These are phyloP conservation scores for Fusarium sp. DNA, from an alignment of 2,329 filamentous ascomycete species.

Conservation along the genomic window DNA sequence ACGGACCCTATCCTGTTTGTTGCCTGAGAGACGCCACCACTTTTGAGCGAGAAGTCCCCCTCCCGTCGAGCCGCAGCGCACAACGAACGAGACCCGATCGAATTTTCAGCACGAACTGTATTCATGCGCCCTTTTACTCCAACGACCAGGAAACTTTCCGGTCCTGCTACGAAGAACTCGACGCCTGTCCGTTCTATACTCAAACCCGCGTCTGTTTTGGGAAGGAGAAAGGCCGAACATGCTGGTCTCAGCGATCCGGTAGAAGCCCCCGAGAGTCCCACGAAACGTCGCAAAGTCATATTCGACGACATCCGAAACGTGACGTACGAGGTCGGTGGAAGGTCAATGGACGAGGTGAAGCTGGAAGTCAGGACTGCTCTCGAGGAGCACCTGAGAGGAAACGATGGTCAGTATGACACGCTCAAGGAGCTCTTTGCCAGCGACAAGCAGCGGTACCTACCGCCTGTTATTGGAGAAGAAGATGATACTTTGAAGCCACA, in stretches of 20 bases:
- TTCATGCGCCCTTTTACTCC: constrained; percentile 50
- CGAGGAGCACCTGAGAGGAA: constrained; percentile 66
- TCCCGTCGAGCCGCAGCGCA: constrained; percentile 13
- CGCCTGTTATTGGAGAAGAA: constrained; percentile 56
- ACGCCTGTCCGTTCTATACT: constrained; percentile 66
- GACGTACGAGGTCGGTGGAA: constrained; percentile 64
- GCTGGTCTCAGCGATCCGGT: constrained; percentile 55
- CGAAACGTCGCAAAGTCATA: constrained; percentile 67
- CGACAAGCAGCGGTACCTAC: constrained; percentile 57
- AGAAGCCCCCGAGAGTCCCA: constrained; percentile 56
- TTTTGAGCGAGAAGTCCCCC: constrained; percentile 12
- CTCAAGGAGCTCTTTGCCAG: constrained; percentile 69
- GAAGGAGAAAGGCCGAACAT: constrained; percentile 58
- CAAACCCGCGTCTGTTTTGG: constrained; percentile 59
- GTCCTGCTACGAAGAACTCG: constrained; percentile 49
- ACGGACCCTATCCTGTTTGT: constrained; percentile 27
- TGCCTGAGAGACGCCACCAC: constrained; percentile 45
- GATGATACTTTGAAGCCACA: constrained; percentile 63
- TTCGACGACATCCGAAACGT: constrained; percentile 69
- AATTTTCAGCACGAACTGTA: constrained; percentile 18
- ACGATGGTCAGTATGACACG: constrained; percentile 70
- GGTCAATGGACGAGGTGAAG: constrained; percentile 67
- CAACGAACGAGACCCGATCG: constrained; percentile 22
- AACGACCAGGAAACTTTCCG: constrained; percentile 49
- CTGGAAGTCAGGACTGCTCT: constrained; percentile 65